Evolutionary conservation across 108 stramenopile genomes (phyloP), one percentile per base, ranked within the genome.

Genomic region (Nitzschia putrida): DNA sequence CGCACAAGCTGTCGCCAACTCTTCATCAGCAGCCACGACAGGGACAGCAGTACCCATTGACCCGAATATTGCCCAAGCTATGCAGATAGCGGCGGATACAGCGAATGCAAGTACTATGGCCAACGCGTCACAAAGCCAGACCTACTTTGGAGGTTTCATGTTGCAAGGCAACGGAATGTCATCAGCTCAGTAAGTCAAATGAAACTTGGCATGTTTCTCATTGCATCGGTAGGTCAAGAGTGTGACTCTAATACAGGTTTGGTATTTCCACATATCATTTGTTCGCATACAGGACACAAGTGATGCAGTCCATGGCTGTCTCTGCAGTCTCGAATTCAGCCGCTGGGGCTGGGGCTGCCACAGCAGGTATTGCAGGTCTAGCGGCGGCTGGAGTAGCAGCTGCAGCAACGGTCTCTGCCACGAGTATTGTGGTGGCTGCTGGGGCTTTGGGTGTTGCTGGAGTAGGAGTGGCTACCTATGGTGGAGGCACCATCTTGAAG

Each of bases 51-150:
- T 49, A 2, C 47, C 47, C 2, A 18, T 49, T 3, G 47, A 49
- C 6, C 47, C 47, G 47, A 16, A 49, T 3, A 5, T 49, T 2
- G 47, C 47, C n/a, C n/a, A 49, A 18, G 47, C 47, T 18, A 49
- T 49, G 47, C 47, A 49, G 18, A 18, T 18, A 1, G 18, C n/a
- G 14, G 47, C 47, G 2, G 47, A 49, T 49, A 49, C n/a, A 2
- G 59, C 58, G 20, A 39, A 43, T 23, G 41, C 68, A 0, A 24
- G 20, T 11, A n/a, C n/a, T n/a, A 57, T 56, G 38, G 20, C 57
- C 69, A n/a, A 59, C 23, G 26, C 38, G 49, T 24, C 22, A 51
- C n/a, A 60, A 50, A 56, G 55, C 7, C 26, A 24, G 21, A 56
- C 55, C 7, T 24, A 6, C 23, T 26, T 23, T 56, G 55, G 22